Evolutionary conservation across 1,139 yeast species (phyloP), one percentile per base, ranked within the genome.

Genomic region (Pichia sp.): DNA sequence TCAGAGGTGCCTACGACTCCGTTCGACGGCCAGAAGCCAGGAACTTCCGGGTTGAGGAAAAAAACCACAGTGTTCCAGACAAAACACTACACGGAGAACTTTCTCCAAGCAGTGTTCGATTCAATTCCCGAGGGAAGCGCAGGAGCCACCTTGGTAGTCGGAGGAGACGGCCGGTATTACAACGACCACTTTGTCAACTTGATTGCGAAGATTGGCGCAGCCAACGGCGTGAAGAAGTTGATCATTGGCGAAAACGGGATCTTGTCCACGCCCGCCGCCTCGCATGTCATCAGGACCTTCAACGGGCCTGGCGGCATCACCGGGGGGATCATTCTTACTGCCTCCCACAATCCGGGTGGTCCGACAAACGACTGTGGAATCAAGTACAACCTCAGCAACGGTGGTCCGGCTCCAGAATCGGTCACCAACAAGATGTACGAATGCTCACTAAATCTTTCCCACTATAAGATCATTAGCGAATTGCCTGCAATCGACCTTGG

Each of bases 321-420:
- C 8, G 99, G 99, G 59, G 99, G 98, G 58, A 90, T 93, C 71
- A 90, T 95, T 61, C 78, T 93, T 67, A 93, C 99, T 23, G 99
- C 99, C 4, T 87, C 96, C 40, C 99, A 93, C 73, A 93, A 93
- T 72, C 99, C 99, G n/a, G 99, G 99, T 70, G 98, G 98, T 6
- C 97, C 97, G 57, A 74, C 79, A 41, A 84, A 89, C 60, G 99
- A 93, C 69, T 81, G 92, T 71, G 99, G 99, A 57, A 93, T 93
- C 76, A 93, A 93, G 76, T 93, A 93, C 77, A 93, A 93, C 72
- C 77, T 95, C 72, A 82, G 89, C 60, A 92, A 93, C 67, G 99
- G 99, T 61, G 99, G 97, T 1, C 99, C 99, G 44, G 99, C 99
- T n/a, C 99, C 99, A 4, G 99, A 93, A 71, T 75, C 87, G 19